These are phyloP conservation scores for Dactylis glomerata DNA, from an alignment of 176 grass and related monocot species.

Conservation along the genomic window DNA sequence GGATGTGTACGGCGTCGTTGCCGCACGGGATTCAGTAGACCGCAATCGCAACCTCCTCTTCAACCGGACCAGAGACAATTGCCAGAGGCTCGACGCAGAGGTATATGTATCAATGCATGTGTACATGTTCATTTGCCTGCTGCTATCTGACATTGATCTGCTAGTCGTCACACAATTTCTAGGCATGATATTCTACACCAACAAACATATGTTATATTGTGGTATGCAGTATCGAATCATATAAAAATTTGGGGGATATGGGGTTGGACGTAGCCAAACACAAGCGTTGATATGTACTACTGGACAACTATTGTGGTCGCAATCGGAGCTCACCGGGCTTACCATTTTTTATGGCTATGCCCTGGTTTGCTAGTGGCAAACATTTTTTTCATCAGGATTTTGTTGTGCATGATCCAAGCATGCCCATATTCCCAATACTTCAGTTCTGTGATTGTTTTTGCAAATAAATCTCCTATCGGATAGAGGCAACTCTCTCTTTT, in stretches of 20 bases:
- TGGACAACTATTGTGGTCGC: neutral
- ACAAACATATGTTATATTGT: neutral
- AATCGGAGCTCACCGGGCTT: neutral
- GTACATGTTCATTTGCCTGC: neutral
- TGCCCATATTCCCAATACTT: neutral
- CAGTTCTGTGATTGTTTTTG: neutral
- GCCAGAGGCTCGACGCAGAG: neutral
- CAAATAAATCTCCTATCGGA: neutral
- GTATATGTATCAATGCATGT: neutral
- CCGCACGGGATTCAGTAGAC: neutral
- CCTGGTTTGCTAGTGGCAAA: neutral
- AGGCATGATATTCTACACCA: too few relatives aligned
- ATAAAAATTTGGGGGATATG: neutral
- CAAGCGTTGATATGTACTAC: neutral
- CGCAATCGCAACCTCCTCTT: neutral
- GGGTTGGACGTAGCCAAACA: neutral
- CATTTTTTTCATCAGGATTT: neutral
- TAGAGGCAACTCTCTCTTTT: neutral
- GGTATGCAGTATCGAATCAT: neutral
- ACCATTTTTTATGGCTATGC: neutral
- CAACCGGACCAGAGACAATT: constrained; percentile 2
- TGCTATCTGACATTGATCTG: neutral
- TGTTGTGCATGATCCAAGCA: neutral
- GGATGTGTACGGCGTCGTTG: neutral
- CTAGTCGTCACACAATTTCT: neutral